Evolutionary conservation across 768 basidiomycete genomes (phyloP), one percentile per base, ranked within the genome.

Genomic region (Trametes punicea): DNA sequence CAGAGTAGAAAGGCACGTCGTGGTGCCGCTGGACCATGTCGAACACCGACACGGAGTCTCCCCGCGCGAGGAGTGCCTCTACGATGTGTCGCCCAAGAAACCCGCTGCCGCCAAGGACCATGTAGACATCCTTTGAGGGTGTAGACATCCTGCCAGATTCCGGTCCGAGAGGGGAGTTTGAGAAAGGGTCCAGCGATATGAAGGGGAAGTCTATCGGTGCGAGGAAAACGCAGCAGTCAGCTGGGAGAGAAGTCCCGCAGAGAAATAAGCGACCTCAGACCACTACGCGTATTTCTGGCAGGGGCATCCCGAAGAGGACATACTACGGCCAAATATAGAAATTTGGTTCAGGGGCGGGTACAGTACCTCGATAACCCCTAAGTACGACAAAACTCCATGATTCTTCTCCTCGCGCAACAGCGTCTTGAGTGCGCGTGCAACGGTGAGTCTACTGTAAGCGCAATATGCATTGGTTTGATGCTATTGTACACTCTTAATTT

Each of bases 41-140:
- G 68, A 98, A 89, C 4, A 90, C 87, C 0, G 88, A 82, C 16
- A 98, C 92, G 33, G 80, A 73, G 73, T 91, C 90, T 5, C 84
- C 88, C 42, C 95, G 81, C 20, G 82, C 85, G 27, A 89, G 69
- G 50, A 98, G 81, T 51, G 85, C 83, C 63, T 94, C 83, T 27
- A 98, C 93, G 63, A 99, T 91, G 67, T 93, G 89, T 56, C 92
- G 77, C 41, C 96, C 93, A 21, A 96, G 76, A 70, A 96, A 95
- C 21, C 93, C 93, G 65, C 90, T 92, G 54, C 95, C 95, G 21
- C 96, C 96, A 66, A 98, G 88, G 66, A 99, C 93, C 53, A 96
- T 74, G 73, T 91, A 98, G 2, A 83, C 76, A 61, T 96, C 91
- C 21, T 56, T 61, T 29, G 55, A 36, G 36, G 50, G 10, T 7